These are phyloP conservation scores for Trypanosoma avium DNA, from an alignment of 208 protist genomes.

Conservation along the genomic window DNA sequence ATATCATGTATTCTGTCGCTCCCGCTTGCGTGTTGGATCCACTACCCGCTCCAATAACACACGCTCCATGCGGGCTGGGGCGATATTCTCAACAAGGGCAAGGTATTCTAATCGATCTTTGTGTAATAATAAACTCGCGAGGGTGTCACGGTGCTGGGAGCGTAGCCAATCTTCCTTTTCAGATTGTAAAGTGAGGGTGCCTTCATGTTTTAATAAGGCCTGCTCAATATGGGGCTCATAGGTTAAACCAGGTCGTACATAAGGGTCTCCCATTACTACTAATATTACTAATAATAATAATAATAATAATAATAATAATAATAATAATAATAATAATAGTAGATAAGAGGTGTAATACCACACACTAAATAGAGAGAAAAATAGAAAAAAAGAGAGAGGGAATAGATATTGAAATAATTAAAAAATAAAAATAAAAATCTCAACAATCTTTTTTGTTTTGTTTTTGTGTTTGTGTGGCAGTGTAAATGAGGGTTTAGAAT, in stretches of 20 bases:
- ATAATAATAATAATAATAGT: slow-evolving; percentile 22
- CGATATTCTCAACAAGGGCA: slow-evolving; percentile 72
- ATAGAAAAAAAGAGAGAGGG: not conserved
- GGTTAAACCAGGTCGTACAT: slow-evolving; percentile 81
- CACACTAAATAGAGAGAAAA: not conserved
- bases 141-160: slow-evolving; percentile 87
- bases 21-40: slow-evolving; percentile 56
- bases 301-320: slow-evolving; percentile 15
- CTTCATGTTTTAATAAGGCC: slow-evolving; percentile 80
- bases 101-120: slow-evolving; percentile 75
- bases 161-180: slow-evolving; percentile 89
- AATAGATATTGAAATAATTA: too few relatives aligned
- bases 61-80: slow-evolving; percentile 74
- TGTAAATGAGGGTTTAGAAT: too few relatives aligned
- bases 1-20: slow-evolving; percentile 17
- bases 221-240: slow-evolving; percentile 84
- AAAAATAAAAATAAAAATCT: not conserved
- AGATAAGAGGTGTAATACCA: too few relatives aligned
- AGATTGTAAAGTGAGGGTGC: slow-evolving; percentile 75
- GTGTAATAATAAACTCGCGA: slow-evolving; percentile 71
- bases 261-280: slow-evolving; percentile 81
- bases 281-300: not conserved
- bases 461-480: too few relatives aligned
- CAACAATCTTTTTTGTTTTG: too few relatives aligned
- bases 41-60: slow-evolving; percentile 77